These are phyloP conservation scores for Holtermannia corniformis DNA, from an alignment of 768 basidiomycete species.

Conservation along the genomic window DNA sequence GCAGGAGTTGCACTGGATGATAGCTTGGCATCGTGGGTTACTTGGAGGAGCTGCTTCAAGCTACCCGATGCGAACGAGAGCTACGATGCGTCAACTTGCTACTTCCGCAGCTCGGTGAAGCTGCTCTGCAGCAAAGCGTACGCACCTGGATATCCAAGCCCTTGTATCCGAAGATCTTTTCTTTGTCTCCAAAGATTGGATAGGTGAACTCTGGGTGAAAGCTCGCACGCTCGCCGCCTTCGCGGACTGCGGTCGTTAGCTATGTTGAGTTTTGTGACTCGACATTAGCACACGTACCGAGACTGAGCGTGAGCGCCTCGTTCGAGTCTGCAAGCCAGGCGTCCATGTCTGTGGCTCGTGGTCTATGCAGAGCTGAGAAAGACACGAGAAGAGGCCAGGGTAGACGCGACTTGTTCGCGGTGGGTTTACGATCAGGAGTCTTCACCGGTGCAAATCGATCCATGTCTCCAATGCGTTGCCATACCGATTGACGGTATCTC, in stretches of 20 bases:
- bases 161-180: conserved; percentile 90
- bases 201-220: conserved; percentile 92
- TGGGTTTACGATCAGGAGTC: too few relatives aligned
- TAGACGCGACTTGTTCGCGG: too few relatives aligned
- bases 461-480: too few relatives aligned
- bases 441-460: too few relatives aligned
- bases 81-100: conserved; percentile 43
- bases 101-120: not conserved
- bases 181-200: conserved; percentile 92
- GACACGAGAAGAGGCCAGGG: too few relatives aligned
- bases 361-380: too few relatives aligned
- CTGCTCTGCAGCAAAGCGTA: conserved; percentile 3
- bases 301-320: conserved; percentile 61
- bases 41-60: conserved; percentile 61
- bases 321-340: conserved; percentile 76
- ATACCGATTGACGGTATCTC: too few relatives aligned
- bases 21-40: conserved; percentile 61
- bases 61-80: conserved; percentile 81
- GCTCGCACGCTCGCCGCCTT: conserved; percentile 56
- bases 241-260: conserved; percentile 50
- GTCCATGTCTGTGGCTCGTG: conserved; percentile 25
- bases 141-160: conserved; percentile 73
- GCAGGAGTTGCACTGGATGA: conserved; percentile 50
- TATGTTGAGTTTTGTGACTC: conserved; percentile 2
- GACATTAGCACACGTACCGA: conserved; percentile 49